Conservation (phyloP, 306 rosid genomes). For the Sphenostylis stenocarpa region DNA sequence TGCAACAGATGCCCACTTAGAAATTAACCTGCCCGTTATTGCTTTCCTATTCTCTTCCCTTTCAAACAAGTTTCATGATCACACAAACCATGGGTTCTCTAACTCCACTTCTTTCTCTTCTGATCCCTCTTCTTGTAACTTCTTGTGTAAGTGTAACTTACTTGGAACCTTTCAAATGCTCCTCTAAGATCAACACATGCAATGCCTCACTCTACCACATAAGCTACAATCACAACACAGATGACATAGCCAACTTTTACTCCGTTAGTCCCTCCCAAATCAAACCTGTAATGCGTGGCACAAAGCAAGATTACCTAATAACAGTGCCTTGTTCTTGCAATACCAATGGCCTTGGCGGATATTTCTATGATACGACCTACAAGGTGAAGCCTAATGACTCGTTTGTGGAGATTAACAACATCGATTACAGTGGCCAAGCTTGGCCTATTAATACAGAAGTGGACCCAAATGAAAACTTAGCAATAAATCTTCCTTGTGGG, state of each 20-base stretch:
- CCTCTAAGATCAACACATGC: slow-evolving; percentile 44
- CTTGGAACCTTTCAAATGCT: slow-evolving; percentile 52
- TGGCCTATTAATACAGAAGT: slow-evolving; percentile 28
- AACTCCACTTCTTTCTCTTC: slow-evolving; percentile 32
- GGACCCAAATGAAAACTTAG: neutral
- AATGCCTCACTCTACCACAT: slow-evolving; percentile 63
- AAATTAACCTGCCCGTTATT: neutral
- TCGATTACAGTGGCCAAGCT: slow-evolving; percentile 62
- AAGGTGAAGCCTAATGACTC: slow-evolving; percentile 36
- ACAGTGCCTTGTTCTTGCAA: slow-evolving; percentile 69
- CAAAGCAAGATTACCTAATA: slow-evolving; percentile 54
- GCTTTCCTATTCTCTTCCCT: neutral
- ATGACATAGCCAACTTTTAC: slow-evolving; percentile 50
- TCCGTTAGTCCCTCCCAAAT: slow-evolving; percentile 46
- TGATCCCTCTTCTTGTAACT: slow-evolving; percentile 37
- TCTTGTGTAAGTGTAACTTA: slow-evolving; percentile 2
- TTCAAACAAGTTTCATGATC: slow-evolving; percentile 31
- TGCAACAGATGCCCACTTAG: neutral
- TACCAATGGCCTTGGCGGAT: slow-evolving; percentile 38
- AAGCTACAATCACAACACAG: slow-evolving; percentile 3
- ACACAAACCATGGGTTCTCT: slow-evolving; percentile 51
- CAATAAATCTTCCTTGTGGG: slow-evolving; percentile 69
- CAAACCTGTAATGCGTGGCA: slow-evolving; percentile 29
- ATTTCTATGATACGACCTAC: slow-evolving; percentile 60
- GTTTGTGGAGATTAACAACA: slow-evolving; percentile 29